These are phyloP conservation scores for Stagonosporopsis rhizophila DNA, from an alignment of 2,329 filamentous ascomycete genomes.

Conservation along the genomic window DNA sequence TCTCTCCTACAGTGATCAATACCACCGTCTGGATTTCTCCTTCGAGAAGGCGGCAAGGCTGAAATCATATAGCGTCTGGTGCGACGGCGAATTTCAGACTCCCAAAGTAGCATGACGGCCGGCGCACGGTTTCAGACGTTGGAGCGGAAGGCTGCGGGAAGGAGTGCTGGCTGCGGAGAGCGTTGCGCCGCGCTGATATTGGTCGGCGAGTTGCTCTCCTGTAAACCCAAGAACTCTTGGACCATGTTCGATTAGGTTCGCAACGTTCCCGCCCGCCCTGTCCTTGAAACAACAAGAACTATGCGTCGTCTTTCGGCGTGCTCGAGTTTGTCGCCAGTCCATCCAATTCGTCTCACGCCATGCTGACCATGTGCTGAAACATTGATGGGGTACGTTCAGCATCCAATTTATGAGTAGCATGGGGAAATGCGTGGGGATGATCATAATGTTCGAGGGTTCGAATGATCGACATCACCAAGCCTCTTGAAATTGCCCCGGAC, in stretches of 20 bases:
- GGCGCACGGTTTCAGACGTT: constrained; percentile 16
- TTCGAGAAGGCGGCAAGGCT: neutral
- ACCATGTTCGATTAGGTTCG: neutral
- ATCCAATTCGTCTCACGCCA: neutral
- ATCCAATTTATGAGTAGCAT: no score
- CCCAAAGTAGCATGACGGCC: neutral
- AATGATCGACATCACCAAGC: neutral
- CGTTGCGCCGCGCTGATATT: neutral
- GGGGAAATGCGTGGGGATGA: neutral
- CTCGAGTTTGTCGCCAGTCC: neutral
- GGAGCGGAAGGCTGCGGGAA: constrained; percentile 11
- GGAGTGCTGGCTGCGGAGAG: constrained; percentile 2
- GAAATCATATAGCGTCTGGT: neutral
- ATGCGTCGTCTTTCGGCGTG: neutral
- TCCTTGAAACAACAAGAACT: neutral
- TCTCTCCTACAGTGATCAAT: neutral
- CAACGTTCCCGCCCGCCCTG: neutral
- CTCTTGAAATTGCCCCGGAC: constrained; percentile 1
- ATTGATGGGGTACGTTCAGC: neutral
- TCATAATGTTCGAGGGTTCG: neutral
- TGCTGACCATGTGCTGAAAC: neutral
- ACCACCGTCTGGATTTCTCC: constrained; percentile 5
- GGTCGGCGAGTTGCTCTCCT: neutral
- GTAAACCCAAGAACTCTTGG: neutral
- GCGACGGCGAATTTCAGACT: constrained; percentile 1